Percentiles rank a stretch among this genome's conserved stretches.
phyloP scores from a whole-genome alignment of 345 rosid species.

The Mallotus nudiflorus region DNA sequence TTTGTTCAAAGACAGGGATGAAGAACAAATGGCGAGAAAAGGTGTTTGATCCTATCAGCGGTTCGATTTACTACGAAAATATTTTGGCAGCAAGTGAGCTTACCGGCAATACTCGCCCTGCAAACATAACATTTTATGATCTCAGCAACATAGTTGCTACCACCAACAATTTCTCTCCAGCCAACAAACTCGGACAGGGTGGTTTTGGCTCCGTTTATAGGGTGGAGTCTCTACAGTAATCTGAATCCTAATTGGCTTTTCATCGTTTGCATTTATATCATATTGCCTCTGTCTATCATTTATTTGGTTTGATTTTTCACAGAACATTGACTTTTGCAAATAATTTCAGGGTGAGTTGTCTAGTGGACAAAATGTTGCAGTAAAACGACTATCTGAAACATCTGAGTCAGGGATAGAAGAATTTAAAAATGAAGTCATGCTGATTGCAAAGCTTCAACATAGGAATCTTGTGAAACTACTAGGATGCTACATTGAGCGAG shows the following conservation, averaged over 20 bases:
- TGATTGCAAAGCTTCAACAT: constrained; percentile 8
- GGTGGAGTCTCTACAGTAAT: constrained; percentile 13
- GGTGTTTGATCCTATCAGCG: not conserved
- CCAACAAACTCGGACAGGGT: constrained; percentile 35
- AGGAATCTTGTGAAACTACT: constrained; percentile 8
- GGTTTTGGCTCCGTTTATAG: constrained; percentile 42
- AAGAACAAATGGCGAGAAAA: not conserved
- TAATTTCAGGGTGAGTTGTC: not conserved
- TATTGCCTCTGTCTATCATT: no score
- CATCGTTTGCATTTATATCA: no score
- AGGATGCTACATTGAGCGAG: not conserved
- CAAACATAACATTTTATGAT: constrained; percentile 1
- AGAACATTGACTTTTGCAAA: no score
- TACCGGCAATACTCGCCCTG: no score
- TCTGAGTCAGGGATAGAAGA: not conserved
- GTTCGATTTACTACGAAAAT: not conserved
- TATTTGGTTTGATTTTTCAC: no score
- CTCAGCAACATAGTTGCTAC: constrained; percentile 19
- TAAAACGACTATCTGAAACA: not conserved
- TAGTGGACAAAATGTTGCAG: not conserved
- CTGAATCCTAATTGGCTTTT: no score
- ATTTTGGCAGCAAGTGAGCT: no score
- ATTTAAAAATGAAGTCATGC: constrained; percentile 1
- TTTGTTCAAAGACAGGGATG: not conserved
- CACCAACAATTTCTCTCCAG: constrained; percentile 26